These are phyloP conservation scores for Venturia effusa DNA, from an alignment of 2,329 filamentous ascomycete genomes.

Conservation along the genomic window DNA sequence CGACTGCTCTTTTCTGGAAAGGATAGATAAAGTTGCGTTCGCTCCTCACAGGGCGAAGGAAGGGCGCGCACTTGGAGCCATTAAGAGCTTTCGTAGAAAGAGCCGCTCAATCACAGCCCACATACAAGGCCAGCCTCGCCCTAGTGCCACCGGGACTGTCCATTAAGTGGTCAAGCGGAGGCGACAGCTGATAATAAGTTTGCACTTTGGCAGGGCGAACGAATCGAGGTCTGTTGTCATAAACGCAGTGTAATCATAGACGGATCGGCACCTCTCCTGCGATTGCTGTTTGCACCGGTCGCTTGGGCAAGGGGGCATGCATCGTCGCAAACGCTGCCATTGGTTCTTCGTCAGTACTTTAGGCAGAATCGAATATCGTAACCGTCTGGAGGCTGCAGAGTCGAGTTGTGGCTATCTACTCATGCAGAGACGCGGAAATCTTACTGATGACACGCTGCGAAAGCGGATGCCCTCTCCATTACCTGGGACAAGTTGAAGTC, in stretches of 20 bases:
- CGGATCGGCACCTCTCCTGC: not conserved
- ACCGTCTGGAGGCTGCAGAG: not conserved
- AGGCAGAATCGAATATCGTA: not conserved
- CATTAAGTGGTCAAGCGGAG: not conserved
- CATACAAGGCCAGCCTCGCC: not conserved
- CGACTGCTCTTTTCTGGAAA: not conserved
- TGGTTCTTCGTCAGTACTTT: not conserved
- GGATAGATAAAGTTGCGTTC: not conserved
- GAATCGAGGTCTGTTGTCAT: not conserved
- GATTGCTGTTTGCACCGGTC: not conserved
- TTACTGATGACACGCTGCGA: not conserved
- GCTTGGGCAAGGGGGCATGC: not conserved
- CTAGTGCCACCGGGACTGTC: not conserved
- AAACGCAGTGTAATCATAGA: not conserved
- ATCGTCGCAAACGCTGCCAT: not conserved
- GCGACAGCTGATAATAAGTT: not conserved
- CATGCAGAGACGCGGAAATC: not conserved
- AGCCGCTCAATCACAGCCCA: slow-evolving; percentile 1
- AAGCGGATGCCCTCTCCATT: not conserved
- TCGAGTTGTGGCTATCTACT: not conserved
- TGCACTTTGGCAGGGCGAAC: not conserved
- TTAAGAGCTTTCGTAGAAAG: not conserved
- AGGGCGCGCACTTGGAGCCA: not conserved
- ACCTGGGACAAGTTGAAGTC: not conserved
- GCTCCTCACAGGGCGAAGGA: not conserved